Percentiles rank a stretch among this genome's conserved stretches.
Evolutionary conservation across 805 yeast genomes (phyloP).

Genomic region (Ogataea kodamae): DNA sequence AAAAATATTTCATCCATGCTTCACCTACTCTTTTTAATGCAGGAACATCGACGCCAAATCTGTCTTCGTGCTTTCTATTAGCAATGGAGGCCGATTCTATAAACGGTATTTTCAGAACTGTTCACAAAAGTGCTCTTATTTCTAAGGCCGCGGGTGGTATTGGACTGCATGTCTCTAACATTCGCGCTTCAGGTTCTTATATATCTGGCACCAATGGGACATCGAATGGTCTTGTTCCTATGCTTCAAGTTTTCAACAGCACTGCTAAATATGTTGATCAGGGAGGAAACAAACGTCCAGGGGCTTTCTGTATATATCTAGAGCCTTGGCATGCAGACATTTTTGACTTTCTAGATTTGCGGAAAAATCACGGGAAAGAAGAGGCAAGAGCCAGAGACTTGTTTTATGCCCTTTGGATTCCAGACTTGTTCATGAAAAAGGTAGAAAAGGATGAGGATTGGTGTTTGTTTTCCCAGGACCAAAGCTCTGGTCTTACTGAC

Average conservation of each 20-base stretch:
- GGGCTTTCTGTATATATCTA: conserved; percentile 89
- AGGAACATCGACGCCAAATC: conserved; percentile 79
- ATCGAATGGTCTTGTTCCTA: conserved; percentile 92
- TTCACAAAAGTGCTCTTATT: conserved; percentile 83
- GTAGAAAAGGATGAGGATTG: conserved; percentile 77
- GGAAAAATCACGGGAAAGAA: conserved; percentile 94
- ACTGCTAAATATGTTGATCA: conserved; percentile 97
- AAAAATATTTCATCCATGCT: conserved; percentile 86
- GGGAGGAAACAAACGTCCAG: conserved; percentile 98
- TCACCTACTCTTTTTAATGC: conserved; percentile 94
- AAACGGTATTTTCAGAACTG: conserved; percentile 89
- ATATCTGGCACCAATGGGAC: conserved; percentile 92
- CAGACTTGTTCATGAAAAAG: conserved; percentile 90
- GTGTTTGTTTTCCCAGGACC: conserved; percentile 88
- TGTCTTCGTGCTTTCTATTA: conserved; percentile 89
- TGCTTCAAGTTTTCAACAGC: conserved; percentile 91
- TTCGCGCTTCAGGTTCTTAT: conserved; percentile 80
- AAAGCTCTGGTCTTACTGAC: conserved; percentile 82
- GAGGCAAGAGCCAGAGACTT: conserved; percentile 90
- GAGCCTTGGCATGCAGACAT: conserved; percentile 98
- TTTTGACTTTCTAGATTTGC: conserved; percentile 77
- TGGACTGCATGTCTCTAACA: conserved; percentile 84
- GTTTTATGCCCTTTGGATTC: conserved; percentile 91
- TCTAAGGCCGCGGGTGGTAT: conserved; percentile 96
- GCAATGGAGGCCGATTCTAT: conserved; percentile 94